phyloP scores from a whole-genome alignment of 2,329 filamentous ascomycete species.

The Scorias spongiosa region DNA sequence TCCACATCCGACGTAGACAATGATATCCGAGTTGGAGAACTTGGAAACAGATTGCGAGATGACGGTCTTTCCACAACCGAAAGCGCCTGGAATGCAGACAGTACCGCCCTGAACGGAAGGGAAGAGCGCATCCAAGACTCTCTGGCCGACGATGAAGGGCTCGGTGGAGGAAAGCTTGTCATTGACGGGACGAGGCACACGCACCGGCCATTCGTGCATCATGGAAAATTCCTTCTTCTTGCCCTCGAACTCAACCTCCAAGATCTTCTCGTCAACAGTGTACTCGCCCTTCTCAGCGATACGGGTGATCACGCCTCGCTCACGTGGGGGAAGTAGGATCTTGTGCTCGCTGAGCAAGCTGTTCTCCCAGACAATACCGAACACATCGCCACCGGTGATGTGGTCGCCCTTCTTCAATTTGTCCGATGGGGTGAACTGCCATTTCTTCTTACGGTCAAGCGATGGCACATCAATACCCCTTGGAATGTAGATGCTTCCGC shows the following conservation, averaged over 20 bases:
- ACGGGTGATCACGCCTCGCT: constrained; percentile 78
- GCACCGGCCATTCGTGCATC: constrained; percentile 98
- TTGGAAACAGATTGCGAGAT: constrained; percentile 98
- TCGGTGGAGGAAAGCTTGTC: constrained; percentile 82
- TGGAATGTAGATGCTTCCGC: constrained; percentile 92
- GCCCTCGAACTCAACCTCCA: constrained; percentile 94
- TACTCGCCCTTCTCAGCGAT: constrained; percentile 84
- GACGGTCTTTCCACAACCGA: constrained; percentile 98
- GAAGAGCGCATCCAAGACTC: constrained; percentile 91
- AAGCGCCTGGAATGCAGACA: constrained; percentile 93
- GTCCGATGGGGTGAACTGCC: constrained; percentile 72
- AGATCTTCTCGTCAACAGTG: constrained; percentile 82
- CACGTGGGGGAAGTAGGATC: constrained; percentile 80
- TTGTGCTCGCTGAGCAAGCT: constrained; percentile 86
- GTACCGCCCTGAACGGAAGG: constrained; percentile 94
- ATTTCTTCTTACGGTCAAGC: constrained; percentile 81
- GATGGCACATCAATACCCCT: constrained; percentile 80
- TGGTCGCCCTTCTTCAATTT: constrained; percentile 89
- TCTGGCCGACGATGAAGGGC: constrained; percentile 91
- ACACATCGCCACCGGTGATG: constrained; percentile 90
- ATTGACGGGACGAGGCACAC: constrained; percentile 79
- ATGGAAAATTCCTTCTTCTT: constrained; percentile 88
- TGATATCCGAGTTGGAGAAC: constrained; percentile 98
- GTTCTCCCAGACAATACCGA: constrained; percentile 91
- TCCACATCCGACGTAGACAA: constrained; percentile 86